Percentiles rank a stretch among this genome's conserved stretches.
phyloP scores from a whole-genome alignment of 352 stramenopile species.

The Aphanomyces euteiches region DNA sequence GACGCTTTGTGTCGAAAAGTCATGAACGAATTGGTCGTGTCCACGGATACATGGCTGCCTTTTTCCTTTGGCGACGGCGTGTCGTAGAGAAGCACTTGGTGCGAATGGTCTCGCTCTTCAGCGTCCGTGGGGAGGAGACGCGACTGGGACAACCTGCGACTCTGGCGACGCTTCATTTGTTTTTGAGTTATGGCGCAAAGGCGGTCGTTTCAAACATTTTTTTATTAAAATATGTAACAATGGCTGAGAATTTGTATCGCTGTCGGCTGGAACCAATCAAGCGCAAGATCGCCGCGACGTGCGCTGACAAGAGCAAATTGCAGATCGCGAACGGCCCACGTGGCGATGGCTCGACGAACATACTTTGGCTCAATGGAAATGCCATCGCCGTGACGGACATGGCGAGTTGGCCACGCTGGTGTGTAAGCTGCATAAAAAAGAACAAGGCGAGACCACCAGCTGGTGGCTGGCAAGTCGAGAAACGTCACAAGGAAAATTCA shows the following conservation, averaged over 20 bases:
- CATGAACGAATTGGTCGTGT: conserved; percentile 29
- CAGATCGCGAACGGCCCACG: no score
- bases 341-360: no score
- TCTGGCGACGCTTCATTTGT: conserved; percentile 8
- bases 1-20: conserved; percentile 26
- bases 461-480: no score
- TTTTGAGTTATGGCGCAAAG: neutral
- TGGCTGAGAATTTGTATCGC: neutral
- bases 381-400: no score
- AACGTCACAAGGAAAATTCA: no score
- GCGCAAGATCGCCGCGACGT: no score
- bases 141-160: neutral
- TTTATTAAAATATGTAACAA: conserved; percentile 5
- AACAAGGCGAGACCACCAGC: no score
- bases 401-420: no score
- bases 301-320: no score
- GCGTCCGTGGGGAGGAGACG: conserved; percentile 13
- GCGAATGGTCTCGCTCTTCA: conserved; percentile 20
- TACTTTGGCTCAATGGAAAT: no score
- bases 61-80: conserved; percentile 16
- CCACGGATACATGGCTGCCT: neutral
- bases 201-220: neutral
- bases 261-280: neutral
- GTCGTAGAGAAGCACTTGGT: conserved; percentile 26
- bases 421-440: no score